Base-by-base conservation (phyloP, 2,329 filamentous ascomycete genomes). In the Pezicula neosporulosa region DNA sequence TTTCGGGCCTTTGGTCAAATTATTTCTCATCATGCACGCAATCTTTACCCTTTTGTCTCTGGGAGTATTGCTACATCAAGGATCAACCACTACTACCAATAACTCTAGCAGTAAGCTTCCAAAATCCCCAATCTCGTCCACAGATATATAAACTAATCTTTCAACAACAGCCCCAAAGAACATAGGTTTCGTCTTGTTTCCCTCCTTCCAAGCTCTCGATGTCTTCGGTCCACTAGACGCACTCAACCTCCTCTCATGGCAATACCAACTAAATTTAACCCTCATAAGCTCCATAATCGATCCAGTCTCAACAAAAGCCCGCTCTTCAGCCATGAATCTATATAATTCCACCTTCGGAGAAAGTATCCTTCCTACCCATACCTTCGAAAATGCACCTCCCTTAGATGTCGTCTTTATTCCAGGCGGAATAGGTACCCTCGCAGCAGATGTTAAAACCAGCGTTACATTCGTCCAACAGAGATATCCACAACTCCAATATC, bases 361-460 rank as follows among this genome's bases (percentile, higher is more conserved):
- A 33, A 55, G 52, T 21, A 49, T 61, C 19, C 38, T 61, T 9
- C 56, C 56, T 18, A 61, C 57, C 3, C 57, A 59, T 36, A 58
- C 60, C 18, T 62, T 56, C 39, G 44, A 44, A 6, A 59, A 38
- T 10, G 47, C 56, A 5, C 60, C 60, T 13, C 44, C 49, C 54
- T 66, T 86, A 4, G 82, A 87, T 39, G 78, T 87, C 4, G 71
- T 89, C 18, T 65, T 90, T n/a, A 67, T 89, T 7, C 86, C 86
- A 0, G 85, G 86, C 2, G 85, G 86, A 0, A 48, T 69, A 0
- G 85, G 84, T 0, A 71, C 69, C 0, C 66, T 74, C 3, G 61
- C 63, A 64, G 24, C 50, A 71, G 21, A 59, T 59, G 33, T 53
- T 53, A 8, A 55, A 2, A 55, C 70, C 1, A 67, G 75, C 1